phyloP scores from a whole-genome alignment of 441 rosid species.

The Euphorbia celastroides region DNA sequence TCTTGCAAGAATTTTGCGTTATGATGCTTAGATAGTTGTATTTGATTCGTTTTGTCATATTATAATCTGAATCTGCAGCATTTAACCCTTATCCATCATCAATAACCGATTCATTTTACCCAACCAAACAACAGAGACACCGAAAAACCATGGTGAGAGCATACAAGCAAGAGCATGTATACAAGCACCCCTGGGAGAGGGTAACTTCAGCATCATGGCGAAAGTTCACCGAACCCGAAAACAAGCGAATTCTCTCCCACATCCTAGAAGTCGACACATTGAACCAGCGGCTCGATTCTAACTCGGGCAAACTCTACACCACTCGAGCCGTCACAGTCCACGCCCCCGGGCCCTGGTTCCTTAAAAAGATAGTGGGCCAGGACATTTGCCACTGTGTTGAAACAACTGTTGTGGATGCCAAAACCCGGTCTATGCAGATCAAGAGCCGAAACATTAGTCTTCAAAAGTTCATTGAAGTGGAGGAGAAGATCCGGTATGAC shows the following conservation, averaged over 20 bases:
- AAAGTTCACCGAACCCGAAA: slow-evolving; percentile 87
- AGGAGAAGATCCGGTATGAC: slow-evolving; percentile 72
- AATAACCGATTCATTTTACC: background rate
- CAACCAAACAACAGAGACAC: background rate
- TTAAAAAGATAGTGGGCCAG: slow-evolving; percentile 71
- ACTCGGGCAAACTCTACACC: slow-evolving; percentile 70
- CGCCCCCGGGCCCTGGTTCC: slow-evolving; percentile 93
- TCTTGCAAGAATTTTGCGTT: too few relatives aligned
- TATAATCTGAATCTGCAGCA: background rate
- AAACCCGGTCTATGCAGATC: slow-evolving; percentile 80
- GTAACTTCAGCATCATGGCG: slow-evolving; percentile 97
- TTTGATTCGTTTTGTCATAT: too few relatives aligned
- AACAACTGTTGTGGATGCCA: slow-evolving; percentile 76
- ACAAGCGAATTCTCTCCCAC: slow-evolving; percentile 77
- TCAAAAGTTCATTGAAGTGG: slow-evolving; percentile 84
- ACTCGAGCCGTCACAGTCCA: slow-evolving; percentile 83
- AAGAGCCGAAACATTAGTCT: slow-evolving; percentile 78
- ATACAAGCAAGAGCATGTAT: slow-evolving; percentile 77
- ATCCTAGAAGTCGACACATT: slow-evolving; percentile 81
- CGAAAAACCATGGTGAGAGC: slow-evolving; percentile 64
- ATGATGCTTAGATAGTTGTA: background rate
- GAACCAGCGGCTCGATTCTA: slow-evolving; percentile 57
- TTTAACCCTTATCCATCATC: background rate
- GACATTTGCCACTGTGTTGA: slow-evolving; percentile 93
- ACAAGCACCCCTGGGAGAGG: slow-evolving; percentile 95